Evolutionary conservation across 257 asterid genomes (phyloP).

Genomic region (Fraxinus excelsior): DNA sequence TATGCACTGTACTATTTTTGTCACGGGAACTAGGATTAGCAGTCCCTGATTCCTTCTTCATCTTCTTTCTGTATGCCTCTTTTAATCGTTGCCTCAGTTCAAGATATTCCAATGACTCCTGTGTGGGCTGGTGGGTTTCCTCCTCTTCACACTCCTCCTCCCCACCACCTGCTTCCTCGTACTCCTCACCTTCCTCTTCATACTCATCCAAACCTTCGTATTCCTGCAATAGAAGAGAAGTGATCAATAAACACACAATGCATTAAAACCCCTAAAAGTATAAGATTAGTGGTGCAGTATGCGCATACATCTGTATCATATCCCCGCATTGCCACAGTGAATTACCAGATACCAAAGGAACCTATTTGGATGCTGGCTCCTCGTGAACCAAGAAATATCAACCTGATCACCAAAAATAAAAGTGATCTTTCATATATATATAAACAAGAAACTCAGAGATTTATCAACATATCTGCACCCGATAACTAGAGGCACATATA

Average conservation of each 20-base stretch:
- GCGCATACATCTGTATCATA: background rate
- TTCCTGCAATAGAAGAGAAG: slow-evolving; percentile 19
- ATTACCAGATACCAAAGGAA: background rate
- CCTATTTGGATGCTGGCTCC: background rate
- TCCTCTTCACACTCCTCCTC: slow-evolving; percentile 34
- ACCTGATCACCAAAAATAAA: background rate
- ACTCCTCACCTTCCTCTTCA: slow-evolving; percentile 57
- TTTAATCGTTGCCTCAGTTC: slow-evolving; percentile 68
- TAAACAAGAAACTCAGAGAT: too few species aligned
- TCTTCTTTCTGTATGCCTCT: slow-evolving; percentile 61
- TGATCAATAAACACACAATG: background rate
- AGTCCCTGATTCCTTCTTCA: slow-evolving; percentile 68
- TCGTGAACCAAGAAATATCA: background rate
- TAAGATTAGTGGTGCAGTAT: background rate
- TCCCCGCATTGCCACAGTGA: background rate
- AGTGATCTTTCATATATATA: background rate
- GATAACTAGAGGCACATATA: too few species aligned
- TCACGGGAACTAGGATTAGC: slow-evolving; percentile 48
- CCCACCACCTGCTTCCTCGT: slow-evolving; percentile 47
- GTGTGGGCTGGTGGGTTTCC: slow-evolving; percentile 63
- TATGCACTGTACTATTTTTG: slow-evolving; percentile 34
- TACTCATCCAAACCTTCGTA: slow-evolving; percentile 76
- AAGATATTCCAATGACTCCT: slow-evolving; percentile 76
- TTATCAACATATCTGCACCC: too few species aligned
- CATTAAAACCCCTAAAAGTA: background rate